phyloP scores from a whole-genome alignment of 2,329 filamentous ascomycete genomes.

The Diaporthe citri region DNA sequence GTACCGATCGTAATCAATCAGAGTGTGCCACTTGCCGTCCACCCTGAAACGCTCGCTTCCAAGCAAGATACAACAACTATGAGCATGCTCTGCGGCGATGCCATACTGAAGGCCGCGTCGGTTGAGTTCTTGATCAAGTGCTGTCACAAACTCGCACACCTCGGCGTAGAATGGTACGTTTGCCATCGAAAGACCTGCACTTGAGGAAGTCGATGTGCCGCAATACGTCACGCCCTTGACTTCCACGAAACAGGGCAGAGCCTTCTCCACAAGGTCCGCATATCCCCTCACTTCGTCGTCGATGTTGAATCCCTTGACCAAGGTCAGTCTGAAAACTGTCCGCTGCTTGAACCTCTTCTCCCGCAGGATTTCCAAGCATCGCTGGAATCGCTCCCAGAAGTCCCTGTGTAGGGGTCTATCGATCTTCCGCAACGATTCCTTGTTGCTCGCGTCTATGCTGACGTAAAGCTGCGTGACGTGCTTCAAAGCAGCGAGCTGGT shows the following conservation, averaged over 20 bases:
- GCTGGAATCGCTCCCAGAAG: slow-evolving; percentile 96
- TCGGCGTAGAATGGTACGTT: slow-evolving; percentile 98
- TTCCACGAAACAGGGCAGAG: slow-evolving; percentile 91
- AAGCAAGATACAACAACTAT: slow-evolving; percentile 92
- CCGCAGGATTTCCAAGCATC: slow-evolving; percentile 89
- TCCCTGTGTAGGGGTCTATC: slow-evolving; percentile 93
- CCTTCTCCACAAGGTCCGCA: slow-evolving; percentile 86
- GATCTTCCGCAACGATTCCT: slow-evolving; percentile 87
- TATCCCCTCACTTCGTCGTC: slow-evolving; percentile 94
- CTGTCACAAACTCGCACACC: slow-evolving; percentile 83
- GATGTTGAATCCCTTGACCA: slow-evolving; percentile 98
- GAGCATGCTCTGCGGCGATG: slow-evolving; percentile 93
- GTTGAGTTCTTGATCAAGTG: slow-evolving; percentile 77
- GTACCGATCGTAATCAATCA: slow-evolving; percentile 91
- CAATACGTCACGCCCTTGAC: slow-evolving; percentile 98
- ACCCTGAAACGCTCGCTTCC: slow-evolving; percentile 84
- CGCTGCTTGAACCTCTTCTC: slow-evolving; percentile 87
- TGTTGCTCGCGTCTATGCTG: slow-evolving; percentile 93
- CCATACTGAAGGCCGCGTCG: slow-evolving; percentile 84
- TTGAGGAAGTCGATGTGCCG: slow-evolving; percentile 86
- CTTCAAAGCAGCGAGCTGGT: slow-evolving; percentile 84
- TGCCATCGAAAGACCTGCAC: slow-evolving; percentile 92
- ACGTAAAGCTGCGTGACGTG: slow-evolving; percentile 97
- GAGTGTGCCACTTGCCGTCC: slow-evolving; percentile 86
- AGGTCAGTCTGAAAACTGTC: slow-evolving; percentile 93